Conservation (phyloP, 164 flowering plant genomes). For the Paratinospora sagittata region DNA sequence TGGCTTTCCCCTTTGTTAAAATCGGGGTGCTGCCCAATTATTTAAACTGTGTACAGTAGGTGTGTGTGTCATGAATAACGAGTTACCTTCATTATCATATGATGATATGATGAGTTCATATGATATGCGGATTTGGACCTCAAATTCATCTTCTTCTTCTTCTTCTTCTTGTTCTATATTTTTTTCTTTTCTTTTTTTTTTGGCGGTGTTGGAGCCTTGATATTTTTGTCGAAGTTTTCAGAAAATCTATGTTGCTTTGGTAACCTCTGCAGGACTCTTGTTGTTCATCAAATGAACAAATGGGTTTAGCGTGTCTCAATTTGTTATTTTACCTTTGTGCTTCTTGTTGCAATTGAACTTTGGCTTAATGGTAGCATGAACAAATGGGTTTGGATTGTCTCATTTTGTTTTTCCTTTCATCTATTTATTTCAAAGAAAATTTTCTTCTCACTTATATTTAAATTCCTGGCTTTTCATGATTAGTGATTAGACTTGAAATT, state of each 20-base stretch:
- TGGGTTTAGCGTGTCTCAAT: too few relatives aligned
- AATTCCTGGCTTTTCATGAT: too few relatives aligned
- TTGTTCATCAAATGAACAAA: not conserved
- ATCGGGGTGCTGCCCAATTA: not conserved
- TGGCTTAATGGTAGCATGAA: too few relatives aligned
- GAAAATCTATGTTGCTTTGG: not conserved
- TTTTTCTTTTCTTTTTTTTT: too few relatives aligned
- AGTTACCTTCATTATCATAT: not conserved
- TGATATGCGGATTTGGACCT: slow-evolving; percentile 2
- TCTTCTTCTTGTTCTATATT: not conserved
- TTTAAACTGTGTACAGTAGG: slow-evolving; percentile 1
- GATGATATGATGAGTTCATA: not conserved
- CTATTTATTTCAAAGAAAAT: too few relatives aligned
- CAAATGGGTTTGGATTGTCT: too few relatives aligned
- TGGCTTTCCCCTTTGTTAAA: not conserved
- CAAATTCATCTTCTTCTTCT: not conserved
- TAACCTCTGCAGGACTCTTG: not conserved
- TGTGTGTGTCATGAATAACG: not conserved
- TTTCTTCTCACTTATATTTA: too few relatives aligned
- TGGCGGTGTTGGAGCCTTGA: not conserved
- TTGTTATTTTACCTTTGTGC: too few relatives aligned
- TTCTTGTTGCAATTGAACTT: too few relatives aligned
- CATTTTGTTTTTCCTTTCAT: too few relatives aligned
- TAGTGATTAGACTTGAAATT: too few relatives aligned
- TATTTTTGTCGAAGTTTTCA: too few relatives aligned